A percentile compares a stretch with the other conserved stretches of the same genome.
These are phyloP conservation scores for Guadua angustifolia DNA, from an alignment of 176 grass and related monocot genomes.

Conservation along the genomic window DNA sequence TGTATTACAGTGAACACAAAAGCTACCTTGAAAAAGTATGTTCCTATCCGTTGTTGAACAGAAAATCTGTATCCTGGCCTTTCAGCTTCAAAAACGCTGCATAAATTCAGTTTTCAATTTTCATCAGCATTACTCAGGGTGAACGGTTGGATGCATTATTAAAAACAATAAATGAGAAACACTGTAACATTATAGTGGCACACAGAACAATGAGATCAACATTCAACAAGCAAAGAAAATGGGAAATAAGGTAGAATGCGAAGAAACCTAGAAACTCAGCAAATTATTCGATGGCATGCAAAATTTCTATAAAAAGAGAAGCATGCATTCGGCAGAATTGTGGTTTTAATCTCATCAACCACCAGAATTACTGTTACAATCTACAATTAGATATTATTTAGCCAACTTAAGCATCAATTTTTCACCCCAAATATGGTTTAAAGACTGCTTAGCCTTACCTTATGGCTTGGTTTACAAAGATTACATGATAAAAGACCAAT, in stretches of 20 bases:
- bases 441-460: not conserved
- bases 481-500: not conserved
- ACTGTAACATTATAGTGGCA: not conserved
- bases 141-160: slow-evolving; percentile 22
- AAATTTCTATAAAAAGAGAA: not conserved
- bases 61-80: slow-evolving; percentile 85
- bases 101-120: slow-evolving; percentile 31
- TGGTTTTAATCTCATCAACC: slow-evolving; percentile 8
- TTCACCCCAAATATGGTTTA: not conserved
- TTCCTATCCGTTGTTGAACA: slow-evolving; percentile 77
- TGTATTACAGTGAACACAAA: not conserved
- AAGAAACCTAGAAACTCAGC: not conserved
- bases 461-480: slow-evolving; percentile 6
- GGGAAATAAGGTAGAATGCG: not conserved
- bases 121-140: slow-evolving; percentile 23
- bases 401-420: not conserved
- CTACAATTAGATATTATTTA: not conserved
- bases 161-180: slow-evolving; percentile 12
- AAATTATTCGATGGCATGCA: not conserved
- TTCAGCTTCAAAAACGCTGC: slow-evolving; percentile 96
- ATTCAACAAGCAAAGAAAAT: slow-evolving; percentile 16
- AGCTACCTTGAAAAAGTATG: slow-evolving; percentile 91
- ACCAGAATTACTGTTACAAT: slow-evolving; percentile 1
- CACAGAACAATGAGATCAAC: slow-evolving; percentile 19
- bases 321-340: not conserved